These are phyloP conservation scores for Diaporthe sp. DNA, from an alignment of 2,329 filamentous ascomycete species.

Conservation along the genomic window DNA sequence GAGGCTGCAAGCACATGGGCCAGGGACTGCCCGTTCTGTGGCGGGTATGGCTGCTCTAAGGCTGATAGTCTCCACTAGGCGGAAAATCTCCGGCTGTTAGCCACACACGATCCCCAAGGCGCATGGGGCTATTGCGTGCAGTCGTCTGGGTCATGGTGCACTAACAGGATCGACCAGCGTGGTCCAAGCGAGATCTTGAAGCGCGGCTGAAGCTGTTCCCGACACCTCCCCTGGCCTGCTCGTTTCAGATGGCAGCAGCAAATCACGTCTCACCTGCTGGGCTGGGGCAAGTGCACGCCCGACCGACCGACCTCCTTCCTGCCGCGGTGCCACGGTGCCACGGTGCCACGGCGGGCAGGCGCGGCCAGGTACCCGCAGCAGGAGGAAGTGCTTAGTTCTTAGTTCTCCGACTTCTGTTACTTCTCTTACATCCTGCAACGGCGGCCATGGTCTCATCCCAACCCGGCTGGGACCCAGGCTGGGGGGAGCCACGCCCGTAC, in stretches of 20 bases:
- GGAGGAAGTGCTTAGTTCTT: neutral
- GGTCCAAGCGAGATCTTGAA: slow-evolving; percentile 32
- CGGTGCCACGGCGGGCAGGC: neutral
- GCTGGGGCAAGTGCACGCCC: too few relatives aligned
- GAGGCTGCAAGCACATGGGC: slow-evolving; percentile 10
- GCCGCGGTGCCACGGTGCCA: neutral
- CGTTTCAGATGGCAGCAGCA: slow-evolving; percentile 32
- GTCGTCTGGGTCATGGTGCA: neutral
- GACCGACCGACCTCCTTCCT: neutral
- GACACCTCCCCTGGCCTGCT: slow-evolving; percentile 25
- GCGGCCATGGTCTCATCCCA: slow-evolving; percentile 7
- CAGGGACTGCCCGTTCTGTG: neutral
- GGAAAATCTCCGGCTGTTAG: slow-evolving; percentile 13
- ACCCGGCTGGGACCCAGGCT: neutral
- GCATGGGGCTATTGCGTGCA: slow-evolving; percentile 2
- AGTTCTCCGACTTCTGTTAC: slow-evolving; percentile 5
- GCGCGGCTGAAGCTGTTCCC: slow-evolving; percentile 35
- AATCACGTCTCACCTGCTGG: slow-evolving; percentile 24
- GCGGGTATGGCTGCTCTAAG: neutral
- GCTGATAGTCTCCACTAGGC: slow-evolving; percentile 4
- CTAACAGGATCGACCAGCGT: slow-evolving; percentile 22
- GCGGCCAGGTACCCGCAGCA: neutral
- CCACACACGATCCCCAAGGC: too few relatives aligned
- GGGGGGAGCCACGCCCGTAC: neutral
- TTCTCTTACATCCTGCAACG: slow-evolving; percentile 31